These are phyloP conservation scores for Agaricus sinodeliciosus DNA, from an alignment of 768 basidiomycete species.

Conservation along the genomic window DNA sequence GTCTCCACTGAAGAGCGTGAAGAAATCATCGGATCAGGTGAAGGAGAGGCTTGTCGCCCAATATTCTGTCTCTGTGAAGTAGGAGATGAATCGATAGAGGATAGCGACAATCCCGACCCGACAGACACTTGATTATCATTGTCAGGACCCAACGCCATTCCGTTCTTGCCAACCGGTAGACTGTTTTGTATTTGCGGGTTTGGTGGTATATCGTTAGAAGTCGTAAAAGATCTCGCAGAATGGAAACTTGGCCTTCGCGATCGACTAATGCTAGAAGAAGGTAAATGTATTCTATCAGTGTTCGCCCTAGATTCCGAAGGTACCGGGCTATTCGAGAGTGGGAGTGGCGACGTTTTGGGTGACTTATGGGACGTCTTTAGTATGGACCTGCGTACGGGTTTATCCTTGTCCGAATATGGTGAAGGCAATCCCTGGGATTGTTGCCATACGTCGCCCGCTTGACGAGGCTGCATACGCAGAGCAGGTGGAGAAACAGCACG, in stretches of 20 bases:
- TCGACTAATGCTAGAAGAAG: constrained; percentile 7
- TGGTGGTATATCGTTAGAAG: constrained; percentile 39
- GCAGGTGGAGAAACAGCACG: constrained; percentile 27
- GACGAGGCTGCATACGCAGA: constrained; percentile 11
- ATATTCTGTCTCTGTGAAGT: constrained; percentile 19
- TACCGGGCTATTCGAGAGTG: constrained; percentile 7
- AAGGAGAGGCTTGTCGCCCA: constrained; percentile 24
- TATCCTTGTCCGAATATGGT: constrained; percentile 35
- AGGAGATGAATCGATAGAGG: constrained; percentile 25
- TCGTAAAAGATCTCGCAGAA: constrained; percentile 26
- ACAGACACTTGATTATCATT: constrained; percentile 22
- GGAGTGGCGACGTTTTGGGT: constrained; percentile 16
- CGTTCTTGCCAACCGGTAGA: constrained; percentile 23
- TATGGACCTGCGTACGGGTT: constrained; percentile 59
- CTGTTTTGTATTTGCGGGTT: constrained; percentile 58
- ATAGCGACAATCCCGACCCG: constrained; percentile 26
- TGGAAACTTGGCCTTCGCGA: constrained; percentile 8
- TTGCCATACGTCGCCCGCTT: constrained; percentile 14
- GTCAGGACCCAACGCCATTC: constrained; percentile 8
- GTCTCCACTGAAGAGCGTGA: constrained; percentile 36
- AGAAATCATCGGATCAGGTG: constrained; percentile 33
- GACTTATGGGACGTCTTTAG: constrained; percentile 34
- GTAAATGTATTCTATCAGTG: constrained; percentile 29
- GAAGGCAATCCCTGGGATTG: constrained; percentile 12
- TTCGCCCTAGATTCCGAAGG: constrained; percentile 23